A percentile compares a stretch with the other conserved stretches of the same genome.
These are phyloP conservation scores for Citrus cavaleriei DNA, from an alignment of 345 rosid genomes.

Conservation along the genomic window DNA sequence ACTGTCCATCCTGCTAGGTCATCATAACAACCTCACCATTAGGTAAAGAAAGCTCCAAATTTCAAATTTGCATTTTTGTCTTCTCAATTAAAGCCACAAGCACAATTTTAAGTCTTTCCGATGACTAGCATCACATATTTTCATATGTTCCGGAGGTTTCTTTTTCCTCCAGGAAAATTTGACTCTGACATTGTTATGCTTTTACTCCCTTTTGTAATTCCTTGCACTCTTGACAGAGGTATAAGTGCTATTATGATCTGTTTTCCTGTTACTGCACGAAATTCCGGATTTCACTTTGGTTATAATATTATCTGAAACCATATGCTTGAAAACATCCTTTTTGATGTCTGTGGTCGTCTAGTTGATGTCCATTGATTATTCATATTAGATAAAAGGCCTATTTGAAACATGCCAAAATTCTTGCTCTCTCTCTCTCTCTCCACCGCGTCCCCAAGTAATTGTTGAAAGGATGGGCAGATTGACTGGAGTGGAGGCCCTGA, in stretches of 20 bases:
- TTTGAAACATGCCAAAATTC: background rate
- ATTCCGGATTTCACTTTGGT: background rate
- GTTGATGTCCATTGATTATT: background rate
- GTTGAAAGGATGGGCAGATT: constrained; percentile 46
- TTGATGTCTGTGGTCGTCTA: background rate
- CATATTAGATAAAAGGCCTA: background rate
- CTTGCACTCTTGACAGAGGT: background rate
- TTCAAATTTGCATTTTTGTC: background rate
- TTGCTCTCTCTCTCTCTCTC: background rate
- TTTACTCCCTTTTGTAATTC: background rate
- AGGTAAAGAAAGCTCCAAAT: too few relatives aligned
- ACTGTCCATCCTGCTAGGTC: background rate
- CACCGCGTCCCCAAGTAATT: background rate
- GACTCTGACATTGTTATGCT: background rate
- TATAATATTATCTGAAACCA: background rate
- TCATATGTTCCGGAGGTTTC: background rate
- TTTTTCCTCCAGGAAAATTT: background rate
- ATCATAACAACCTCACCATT: background rate
- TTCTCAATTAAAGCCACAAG: background rate
- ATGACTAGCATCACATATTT: background rate
- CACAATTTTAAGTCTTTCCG: background rate
- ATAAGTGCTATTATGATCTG: background rate
- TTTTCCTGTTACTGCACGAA: background rate
- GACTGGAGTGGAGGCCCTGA: constrained; percentile 87
- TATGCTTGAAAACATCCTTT: background rate